A percentile compares a stretch with the other conserved stretches of the same genome.
Evolutionary conservation across 1,284 basidiomycete genomes (phyloP).

Genomic region (Puccinia novopanici): DNA sequence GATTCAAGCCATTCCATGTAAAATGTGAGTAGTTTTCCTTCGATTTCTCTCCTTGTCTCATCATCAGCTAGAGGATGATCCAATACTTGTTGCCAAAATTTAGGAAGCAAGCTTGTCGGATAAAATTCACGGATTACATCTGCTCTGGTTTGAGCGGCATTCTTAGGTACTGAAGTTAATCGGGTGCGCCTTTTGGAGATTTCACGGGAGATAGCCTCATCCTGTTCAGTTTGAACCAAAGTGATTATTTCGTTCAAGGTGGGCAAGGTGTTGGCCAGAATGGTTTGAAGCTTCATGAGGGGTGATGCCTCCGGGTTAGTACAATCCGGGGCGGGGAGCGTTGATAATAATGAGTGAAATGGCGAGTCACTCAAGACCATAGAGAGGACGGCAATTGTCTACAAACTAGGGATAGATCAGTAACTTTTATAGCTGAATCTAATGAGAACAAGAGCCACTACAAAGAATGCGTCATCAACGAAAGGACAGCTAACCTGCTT

Average conservation of each 20-base stretch:
- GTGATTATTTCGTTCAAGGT: conserved; percentile 56
- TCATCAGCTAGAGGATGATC: conserved; percentile 75
- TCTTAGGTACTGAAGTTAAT: conserved; percentile 65
- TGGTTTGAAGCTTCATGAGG: conserved; percentile 64
- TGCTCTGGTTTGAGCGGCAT: conserved; percentile 56
- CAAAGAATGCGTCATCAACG: not conserved
- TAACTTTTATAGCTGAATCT: not conserved
- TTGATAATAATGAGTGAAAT: conserved; percentile 68
- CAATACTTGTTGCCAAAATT: conserved; percentile 71
- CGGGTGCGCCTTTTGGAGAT: conserved; percentile 74
- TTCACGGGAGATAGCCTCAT: conserved; percentile 61
- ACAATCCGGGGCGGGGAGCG: conserved; percentile 72
- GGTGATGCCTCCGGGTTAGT: conserved; percentile 68
- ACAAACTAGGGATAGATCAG: conserved; percentile 7
- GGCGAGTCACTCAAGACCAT: conserved; percentile 76
- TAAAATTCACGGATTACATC: conserved; percentile 57
- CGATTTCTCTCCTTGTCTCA: conserved; percentile 68
- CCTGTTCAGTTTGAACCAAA: conserved; percentile 29
- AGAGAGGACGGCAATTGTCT: conserved; percentile 72
- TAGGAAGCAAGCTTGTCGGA: conserved; percentile 65
- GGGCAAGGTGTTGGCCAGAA: conserved; percentile 66
- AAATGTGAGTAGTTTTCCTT: conserved; percentile 70
- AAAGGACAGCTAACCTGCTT: conserved; percentile 43
- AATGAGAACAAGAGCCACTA: not conserved
- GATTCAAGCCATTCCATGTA: conserved; percentile 67